These are phyloP conservation scores for Nicotiana undulata DNA, from an alignment of 257 asterid genomes.

Conservation along the genomic window DNA sequence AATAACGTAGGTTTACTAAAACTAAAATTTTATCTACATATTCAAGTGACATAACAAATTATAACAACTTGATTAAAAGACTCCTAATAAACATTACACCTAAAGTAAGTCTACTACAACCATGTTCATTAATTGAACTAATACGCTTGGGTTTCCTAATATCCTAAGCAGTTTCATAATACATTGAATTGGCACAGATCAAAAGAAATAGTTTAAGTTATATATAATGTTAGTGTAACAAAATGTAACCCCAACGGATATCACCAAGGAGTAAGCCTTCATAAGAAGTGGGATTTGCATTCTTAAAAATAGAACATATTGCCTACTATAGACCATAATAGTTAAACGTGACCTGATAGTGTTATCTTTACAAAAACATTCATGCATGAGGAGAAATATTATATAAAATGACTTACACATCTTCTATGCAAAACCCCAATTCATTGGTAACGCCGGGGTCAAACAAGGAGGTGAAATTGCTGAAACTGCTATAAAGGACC, in stretches of 20 bases:
- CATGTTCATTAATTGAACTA: background rate
- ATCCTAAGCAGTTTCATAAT: background rate
- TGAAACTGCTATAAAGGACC: conserved; percentile 43
- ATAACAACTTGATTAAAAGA: background rate
- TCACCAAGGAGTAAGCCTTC: no score
- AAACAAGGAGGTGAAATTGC: conserved; percentile 46
- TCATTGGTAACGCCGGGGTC: conserved; percentile 37
- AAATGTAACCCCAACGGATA: no score
- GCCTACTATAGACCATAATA: no score
- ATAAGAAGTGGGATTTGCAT: no score
- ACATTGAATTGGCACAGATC: background rate
- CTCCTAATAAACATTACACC: background rate
- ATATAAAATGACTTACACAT: conserved; percentile 38
- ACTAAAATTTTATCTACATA: background rate
- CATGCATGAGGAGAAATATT: background rate
- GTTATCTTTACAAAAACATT: background rate
- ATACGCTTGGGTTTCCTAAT: background rate
- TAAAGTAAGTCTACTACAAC: background rate
- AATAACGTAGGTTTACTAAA: background rate
- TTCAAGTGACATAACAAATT: background rate
- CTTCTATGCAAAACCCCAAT: conserved; percentile 59
- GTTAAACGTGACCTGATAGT: no score
- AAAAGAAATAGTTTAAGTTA: background rate
- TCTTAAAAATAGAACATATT: no score
- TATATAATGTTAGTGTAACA: no score